Base-by-base conservation (phyloP, 441 rosid species). In the Populus hybrid region DNA sequence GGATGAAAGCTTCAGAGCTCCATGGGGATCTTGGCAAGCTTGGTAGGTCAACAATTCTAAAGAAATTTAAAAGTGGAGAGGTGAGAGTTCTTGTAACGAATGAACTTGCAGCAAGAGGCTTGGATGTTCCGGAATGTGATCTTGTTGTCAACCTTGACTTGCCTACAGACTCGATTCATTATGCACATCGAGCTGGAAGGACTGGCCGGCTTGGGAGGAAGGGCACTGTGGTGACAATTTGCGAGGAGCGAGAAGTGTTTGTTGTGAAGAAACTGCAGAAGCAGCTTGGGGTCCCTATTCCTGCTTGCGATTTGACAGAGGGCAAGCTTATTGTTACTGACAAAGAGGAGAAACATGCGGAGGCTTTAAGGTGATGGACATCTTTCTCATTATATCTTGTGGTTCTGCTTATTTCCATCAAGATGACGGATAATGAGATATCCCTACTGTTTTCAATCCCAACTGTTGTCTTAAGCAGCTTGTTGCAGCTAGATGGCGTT, bases 21-120 rank as follows among this genome's bases (percentile, higher is more conserved):
- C 99, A 93, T 71, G 98, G 99, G 74, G 91, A 90, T 84, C 96
- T 95, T 30, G 96, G 97, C 73, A 95, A 95, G 88, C 96, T 95
- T 77, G 94, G 83, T 59, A 91, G 99, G 77, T 91, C 99, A 70
- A 92, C 92, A 36, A 85, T 90, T 73, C 80, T 92, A 69, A 93
- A 92, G 86, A 91, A 85, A 73, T 30, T 30, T 30, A 30, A 30
- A 30, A 30, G 32, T 30, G 32, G 32, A 30, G 32, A 30, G 32
- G 32, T 30, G 32, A 30, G 32, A 30, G 32, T 30, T 30, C 32
- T 30, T 3, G 32, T 30, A 30, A 30, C 32, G 32, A 30, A 30
- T 30, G 32, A 30, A 30, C 32, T 30, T 30, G 32, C 32, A 30
- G 32, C 32, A 30, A 30, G 32, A 30, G 32, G 32, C 32, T 30